Evolutionary conservation across 169 alveolate genomes (phyloP).

Genomic region (Cyclospora cayetanensis): DNA sequence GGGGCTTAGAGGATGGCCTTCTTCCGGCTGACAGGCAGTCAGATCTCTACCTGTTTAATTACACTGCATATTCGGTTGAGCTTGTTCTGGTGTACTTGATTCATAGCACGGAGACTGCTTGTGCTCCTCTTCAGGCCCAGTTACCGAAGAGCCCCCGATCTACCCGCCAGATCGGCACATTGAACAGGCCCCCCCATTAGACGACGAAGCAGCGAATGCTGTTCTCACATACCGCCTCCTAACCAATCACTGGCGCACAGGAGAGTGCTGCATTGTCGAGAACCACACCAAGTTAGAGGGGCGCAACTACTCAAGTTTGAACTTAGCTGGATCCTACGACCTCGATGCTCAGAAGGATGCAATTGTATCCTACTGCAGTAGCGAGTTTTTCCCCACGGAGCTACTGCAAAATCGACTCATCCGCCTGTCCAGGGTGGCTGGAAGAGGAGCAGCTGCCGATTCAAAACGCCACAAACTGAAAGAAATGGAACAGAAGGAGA

Average conservation of each 20-base stretch:
- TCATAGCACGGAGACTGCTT: not conserved
- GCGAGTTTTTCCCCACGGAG: conserved; percentile 55
- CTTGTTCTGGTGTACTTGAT: not conserved
- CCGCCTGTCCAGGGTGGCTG: conserved; percentile 24
- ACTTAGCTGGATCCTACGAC: not conserved
- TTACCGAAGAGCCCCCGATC: conserved; percentile 49
- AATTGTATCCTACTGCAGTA: conserved; percentile 54
- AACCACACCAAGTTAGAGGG: conserved; percentile 46
- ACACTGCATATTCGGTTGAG: not conserved
- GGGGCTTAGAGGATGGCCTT: not conserved
- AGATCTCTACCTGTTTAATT: not conserved
- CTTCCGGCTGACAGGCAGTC: not conserved
- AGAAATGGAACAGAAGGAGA: conserved; percentile 71
- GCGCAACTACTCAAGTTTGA: not conserved
- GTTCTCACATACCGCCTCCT: conserved; percentile 52
- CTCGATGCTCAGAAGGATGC: conserved; percentile 62
- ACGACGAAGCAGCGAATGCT: conserved; percentile 11
- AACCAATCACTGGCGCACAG: conserved; percentile 71
- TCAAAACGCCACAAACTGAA: conserved; percentile 42
- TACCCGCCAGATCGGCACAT: conserved; percentile 52
- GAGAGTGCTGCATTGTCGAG: conserved; percentile 51
- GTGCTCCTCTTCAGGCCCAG: conserved; percentile 52
- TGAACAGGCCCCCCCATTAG: conserved; percentile 40
- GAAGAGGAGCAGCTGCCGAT: conserved; percentile 15
- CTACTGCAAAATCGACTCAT: conserved; percentile 57